phyloP scores from a whole-genome alignment of 2,329 filamentous ascomycete species.

The Chaetomiaceae sp. region DNA sequence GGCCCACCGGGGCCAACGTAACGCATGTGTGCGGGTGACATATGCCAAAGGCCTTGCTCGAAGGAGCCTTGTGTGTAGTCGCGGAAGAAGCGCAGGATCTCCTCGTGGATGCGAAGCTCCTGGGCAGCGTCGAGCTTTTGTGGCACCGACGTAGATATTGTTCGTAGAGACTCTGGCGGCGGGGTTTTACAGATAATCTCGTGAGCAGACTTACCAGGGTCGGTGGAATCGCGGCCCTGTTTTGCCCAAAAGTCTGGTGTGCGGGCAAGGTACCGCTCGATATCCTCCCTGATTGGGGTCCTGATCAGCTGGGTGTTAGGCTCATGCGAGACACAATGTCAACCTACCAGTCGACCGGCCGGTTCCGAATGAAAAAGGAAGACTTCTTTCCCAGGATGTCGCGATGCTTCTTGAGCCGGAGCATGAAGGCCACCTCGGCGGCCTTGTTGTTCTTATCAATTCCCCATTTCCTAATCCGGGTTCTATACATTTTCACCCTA shows the following conservation, averaged over 20 bases:
- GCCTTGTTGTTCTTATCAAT: conserved; percentile 33
- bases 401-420: conserved; percentile 27
- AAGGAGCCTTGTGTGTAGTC: conserved; percentile 25
- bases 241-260: conserved; percentile 23
- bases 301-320: not conserved
- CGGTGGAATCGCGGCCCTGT: conserved; percentile 13
- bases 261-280: conserved; percentile 30
- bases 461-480: conserved; percentile 33
- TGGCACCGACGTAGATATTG: conserved; percentile 1
- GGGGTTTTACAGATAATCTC: conserved; percentile 29
- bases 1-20: conserved; percentile 16
- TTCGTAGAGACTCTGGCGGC: conserved; percentile 15
- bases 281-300: conserved; percentile 17
- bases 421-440: conserved; percentile 28
- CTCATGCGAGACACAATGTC: too few relatives aligned
- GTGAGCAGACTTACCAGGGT: conserved; percentile 15
- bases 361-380: conserved; percentile 26
- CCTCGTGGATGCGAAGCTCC: conserved; percentile 21
- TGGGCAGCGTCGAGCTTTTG: conserved; percentile 11
- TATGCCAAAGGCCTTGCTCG: conserved; percentile 24
- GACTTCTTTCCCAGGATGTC: conserved; percentile 27
- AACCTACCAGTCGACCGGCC: conserved; percentile 27
- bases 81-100: conserved; percentile 23
- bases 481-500: conserved; percentile 35
- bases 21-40: conserved; percentile 6